Conservation (phyloP, 1,284 basidiomycete genomes). For the Leccinum solheimii region DNA sequence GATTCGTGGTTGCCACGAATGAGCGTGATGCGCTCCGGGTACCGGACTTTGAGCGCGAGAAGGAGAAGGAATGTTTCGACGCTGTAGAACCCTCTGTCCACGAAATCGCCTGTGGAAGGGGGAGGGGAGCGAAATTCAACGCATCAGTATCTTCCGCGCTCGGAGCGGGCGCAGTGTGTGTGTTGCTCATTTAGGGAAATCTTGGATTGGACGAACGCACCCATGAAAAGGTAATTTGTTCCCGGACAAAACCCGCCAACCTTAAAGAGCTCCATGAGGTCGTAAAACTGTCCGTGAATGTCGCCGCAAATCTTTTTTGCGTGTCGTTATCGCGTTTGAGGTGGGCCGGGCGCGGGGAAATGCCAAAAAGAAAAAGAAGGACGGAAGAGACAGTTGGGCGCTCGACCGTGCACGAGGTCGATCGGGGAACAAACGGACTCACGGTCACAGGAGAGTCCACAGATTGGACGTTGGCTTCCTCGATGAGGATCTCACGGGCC, state of each 20-base stretch:
- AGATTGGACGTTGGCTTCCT: constrained; percentile 96
- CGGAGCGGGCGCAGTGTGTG: background rate
- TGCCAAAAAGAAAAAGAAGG: background rate
- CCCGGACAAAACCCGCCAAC: constrained; percentile 94
- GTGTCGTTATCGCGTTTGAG: background rate
- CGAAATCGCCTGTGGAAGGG: constrained; percentile 76
- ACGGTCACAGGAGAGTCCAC: constrained; percentile 97
- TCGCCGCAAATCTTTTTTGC: constrained; percentile 90
- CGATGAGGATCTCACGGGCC: constrained; percentile 94
- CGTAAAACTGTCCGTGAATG: constrained; percentile 98
- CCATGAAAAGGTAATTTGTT: constrained; percentile 99
- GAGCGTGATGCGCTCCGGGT: constrained; percentile 96
- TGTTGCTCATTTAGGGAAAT: background rate
- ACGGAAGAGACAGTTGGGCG: background rate
- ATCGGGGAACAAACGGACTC: constrained; percentile 11
- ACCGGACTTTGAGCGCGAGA: constrained; percentile 94
- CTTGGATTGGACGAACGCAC: constrained; percentile 46
- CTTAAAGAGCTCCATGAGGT: constrained; percentile 96
- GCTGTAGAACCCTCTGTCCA: constrained; percentile 95
- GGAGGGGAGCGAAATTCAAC: background rate
- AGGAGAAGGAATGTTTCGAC: constrained; percentile 97
- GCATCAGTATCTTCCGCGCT: constrained; percentile 8
- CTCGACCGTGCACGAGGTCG: constrained; percentile 6
- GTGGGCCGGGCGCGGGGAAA: constrained; percentile 22
- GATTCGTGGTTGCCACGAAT: constrained; percentile 99